Conservation (phyloP, 2,329 filamentous ascomycete species). For the Madurella mycetomatis region DNA sequence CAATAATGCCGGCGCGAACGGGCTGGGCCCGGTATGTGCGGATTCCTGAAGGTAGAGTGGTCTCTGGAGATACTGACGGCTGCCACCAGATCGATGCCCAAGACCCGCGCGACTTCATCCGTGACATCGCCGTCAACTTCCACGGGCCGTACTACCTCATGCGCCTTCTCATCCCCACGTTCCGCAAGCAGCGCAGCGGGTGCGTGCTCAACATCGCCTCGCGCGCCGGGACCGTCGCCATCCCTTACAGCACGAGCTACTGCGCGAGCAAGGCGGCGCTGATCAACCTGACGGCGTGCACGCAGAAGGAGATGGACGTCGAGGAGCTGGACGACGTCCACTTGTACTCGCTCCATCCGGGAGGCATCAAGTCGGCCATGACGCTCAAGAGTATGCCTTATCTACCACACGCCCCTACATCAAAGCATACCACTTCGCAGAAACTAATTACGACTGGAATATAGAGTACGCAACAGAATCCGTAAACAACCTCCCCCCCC, state of each 20-base stretch:
- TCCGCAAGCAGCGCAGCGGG: slow-evolving; percentile 26
- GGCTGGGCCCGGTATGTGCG: slow-evolving; percentile 25
- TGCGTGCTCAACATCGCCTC: slow-evolving; percentile 31
- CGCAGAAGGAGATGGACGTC: slow-evolving; percentile 29
- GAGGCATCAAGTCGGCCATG: slow-evolving; percentile 31
- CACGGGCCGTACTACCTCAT: slow-evolving; percentile 31
- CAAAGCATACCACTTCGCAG: no score
- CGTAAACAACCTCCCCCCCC: slow-evolving; percentile 20
- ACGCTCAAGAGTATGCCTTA: slow-evolving; percentile 26
- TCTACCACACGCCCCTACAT: no score
- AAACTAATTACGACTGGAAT: not conserved
- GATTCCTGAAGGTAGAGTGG: no score
- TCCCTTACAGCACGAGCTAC: slow-evolving; percentile 32
- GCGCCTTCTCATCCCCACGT: slow-evolving; percentile 27
- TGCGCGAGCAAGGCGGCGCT: slow-evolving; percentile 32
- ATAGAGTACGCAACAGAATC: slow-evolving; percentile 25
- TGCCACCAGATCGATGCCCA: slow-evolving; percentile 25
- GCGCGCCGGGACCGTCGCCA: slow-evolving; percentile 28
- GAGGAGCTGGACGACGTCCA: slow-evolving; percentile 28
- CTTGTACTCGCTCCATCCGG: slow-evolving; percentile 31
- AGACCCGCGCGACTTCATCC: slow-evolving; percentile 26
- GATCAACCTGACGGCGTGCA: slow-evolving; percentile 31
- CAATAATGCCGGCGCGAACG: slow-evolving; percentile 31
- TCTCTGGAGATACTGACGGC: no score
- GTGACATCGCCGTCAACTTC: slow-evolving; percentile 30